Evolutionary conservation across 2,329 filamentous ascomycete genomes (phyloP).

Genomic region (Talaromyces sp.): DNA sequence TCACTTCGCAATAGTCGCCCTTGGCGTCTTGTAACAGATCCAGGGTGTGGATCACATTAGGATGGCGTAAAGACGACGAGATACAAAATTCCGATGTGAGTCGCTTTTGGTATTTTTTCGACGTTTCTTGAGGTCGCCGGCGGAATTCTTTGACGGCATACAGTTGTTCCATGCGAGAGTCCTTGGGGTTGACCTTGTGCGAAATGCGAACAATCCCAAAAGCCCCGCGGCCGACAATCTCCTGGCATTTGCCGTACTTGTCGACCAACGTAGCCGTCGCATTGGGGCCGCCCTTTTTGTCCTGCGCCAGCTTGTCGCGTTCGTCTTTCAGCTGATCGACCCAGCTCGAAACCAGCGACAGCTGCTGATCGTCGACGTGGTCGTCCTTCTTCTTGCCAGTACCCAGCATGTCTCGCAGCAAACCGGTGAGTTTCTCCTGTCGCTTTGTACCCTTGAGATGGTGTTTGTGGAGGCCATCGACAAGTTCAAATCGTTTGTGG

Average conservation of each 20-base stretch:
- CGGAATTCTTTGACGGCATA: slow-evolving; percentile 99
- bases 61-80: slow-evolving; percentile 90
- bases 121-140: slow-evolving; percentile 84
- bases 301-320: slow-evolving; percentile 67
- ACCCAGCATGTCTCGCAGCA: slow-evolving; percentile 77
- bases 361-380: slow-evolving; percentile 58
- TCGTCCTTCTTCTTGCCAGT: slow-evolving; percentile 75
- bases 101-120: slow-evolving; percentile 96
- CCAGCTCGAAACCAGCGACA: slow-evolving; percentile 93
- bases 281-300: slow-evolving; percentile 72
- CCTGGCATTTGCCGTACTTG: slow-evolving; percentile 98
- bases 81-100: slow-evolving; percentile 98
- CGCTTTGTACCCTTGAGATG: slow-evolving; percentile 82
- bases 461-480: slow-evolving; percentile 75
- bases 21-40: slow-evolving; percentile 94
- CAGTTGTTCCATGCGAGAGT: slow-evolving; percentile 73
- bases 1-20: slow-evolving; percentile 97
- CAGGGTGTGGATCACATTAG: slow-evolving; percentile 96
- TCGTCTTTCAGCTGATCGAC: slow-evolving; percentile 89
- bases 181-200: slow-evolving; percentile 84
- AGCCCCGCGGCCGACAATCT: slow-evolving; percentile 89
- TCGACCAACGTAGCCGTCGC: slow-evolving; percentile 77
- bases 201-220: slow-evolving; percentile 97
- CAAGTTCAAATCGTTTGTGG: slow-evolving; percentile 52
- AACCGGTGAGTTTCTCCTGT: slow-evolving; percentile 90